phyloP scores from a whole-genome alignment of 495 filamentous ascomycete species.

The Hyaloscypha finlandica region DNA sequence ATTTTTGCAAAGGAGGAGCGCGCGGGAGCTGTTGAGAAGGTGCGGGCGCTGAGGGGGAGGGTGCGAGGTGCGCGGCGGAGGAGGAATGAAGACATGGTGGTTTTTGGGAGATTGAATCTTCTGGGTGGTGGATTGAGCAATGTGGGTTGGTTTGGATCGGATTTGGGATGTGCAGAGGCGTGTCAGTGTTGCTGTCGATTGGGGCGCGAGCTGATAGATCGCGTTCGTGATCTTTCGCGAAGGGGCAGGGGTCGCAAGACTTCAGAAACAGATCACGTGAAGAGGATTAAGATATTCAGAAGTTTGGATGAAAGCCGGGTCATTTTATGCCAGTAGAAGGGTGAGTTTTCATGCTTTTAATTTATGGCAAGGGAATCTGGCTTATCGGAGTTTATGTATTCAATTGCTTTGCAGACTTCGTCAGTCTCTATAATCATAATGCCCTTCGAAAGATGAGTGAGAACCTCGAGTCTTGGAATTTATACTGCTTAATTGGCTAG shows the following conservation, averaged over 20 bases:
- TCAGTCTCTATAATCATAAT: too few relatives aligned
- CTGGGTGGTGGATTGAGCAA: conserved; percentile 5
- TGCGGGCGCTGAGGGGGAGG: conserved; percentile 20
- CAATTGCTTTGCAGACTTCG: too few relatives aligned
- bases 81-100: conserved; percentile 28
- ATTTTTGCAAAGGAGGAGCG: conserved; percentile 40
- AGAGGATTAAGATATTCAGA: too few relatives aligned
- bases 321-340: too few relatives aligned
- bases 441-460: too few relatives aligned
- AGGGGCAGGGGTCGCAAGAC: background rate
- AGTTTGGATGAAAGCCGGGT: too few relatives aligned
- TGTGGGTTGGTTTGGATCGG: background rate
- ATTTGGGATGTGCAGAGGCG: background rate
- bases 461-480: too few relatives aligned
- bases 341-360: too few relatives aligned
- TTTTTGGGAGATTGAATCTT: background rate
- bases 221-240: background rate
- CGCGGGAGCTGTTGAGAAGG: conserved; percentile 22
- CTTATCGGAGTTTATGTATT: too few relatives aligned
- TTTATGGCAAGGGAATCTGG: too few relatives aligned
- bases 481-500: too few relatives aligned
- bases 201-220: conserved; percentile 1
- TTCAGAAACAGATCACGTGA: background rate
- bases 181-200: background rate
- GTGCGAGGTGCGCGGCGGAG: conserved; percentile 25